Evolutionary conservation across 345 rosid species (phyloP).

Genomic region (Limnanthes douglasii): DNA sequence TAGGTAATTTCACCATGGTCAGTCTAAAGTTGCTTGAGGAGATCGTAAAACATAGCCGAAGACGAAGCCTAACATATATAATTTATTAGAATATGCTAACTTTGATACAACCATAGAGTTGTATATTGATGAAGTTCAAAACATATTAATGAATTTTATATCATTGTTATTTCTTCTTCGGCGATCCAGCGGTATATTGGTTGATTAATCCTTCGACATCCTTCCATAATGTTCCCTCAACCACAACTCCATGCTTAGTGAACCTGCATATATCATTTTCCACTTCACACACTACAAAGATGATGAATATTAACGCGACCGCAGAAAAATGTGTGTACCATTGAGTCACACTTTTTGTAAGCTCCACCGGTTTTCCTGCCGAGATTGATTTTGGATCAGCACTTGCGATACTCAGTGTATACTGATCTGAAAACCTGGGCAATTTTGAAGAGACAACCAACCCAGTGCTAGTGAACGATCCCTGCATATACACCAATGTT

Average conservation of each 20-base stretch:
- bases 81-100: too few species aligned
- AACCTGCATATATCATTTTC: slow-evolving; percentile 40
- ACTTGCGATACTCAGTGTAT: slow-evolving; percentile 51
- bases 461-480: slow-evolving; percentile 70
- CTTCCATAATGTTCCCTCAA: slow-evolving; percentile 72
- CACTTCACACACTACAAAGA: too few species aligned
- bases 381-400: slow-evolving; percentile 70
- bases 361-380: slow-evolving; percentile 50
- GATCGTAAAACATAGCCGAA: too few species aligned
- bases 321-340: slow-evolving; percentile 21
- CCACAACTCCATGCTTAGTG: slow-evolving; percentile 64
- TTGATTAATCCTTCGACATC: slow-evolving; percentile 47
- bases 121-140: too few species aligned
- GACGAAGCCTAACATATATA: too few species aligned
- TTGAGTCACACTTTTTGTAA: slow-evolving; percentile 58
- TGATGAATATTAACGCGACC: not conserved
- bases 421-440: slow-evolving; percentile 65
- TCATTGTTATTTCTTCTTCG: slow-evolving; percentile 53
- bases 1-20: too few species aligned
- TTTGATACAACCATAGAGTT: too few species aligned
- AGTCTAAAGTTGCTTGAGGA: too few species aligned
- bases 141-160: too few species aligned
- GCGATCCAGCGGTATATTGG: slow-evolving; percentile 42
- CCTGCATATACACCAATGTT: too few species aligned
- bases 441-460: slow-evolving; percentile 63